Percentiles rank a stretch among this genome's conserved stretches.
phyloP scores from a whole-genome alignment of 305 asterid genomes.

The Solanum chacoense region DNA sequence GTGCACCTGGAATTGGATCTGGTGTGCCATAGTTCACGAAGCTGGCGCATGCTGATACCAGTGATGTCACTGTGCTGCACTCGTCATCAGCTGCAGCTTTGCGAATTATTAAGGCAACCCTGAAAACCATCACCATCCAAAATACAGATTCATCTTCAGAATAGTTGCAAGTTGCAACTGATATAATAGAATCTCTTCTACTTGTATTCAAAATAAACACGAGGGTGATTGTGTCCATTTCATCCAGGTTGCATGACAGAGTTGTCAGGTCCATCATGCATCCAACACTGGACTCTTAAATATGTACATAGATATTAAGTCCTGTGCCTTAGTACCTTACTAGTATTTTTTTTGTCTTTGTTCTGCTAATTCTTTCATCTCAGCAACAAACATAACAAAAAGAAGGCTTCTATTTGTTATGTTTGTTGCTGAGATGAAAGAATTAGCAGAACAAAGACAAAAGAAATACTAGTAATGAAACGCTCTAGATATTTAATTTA shows the following conservation, averaged over 20 bases:
- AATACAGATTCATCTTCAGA: not conserved
- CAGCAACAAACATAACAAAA: not conserved
- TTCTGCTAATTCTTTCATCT: not conserved
- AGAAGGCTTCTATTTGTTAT: not conserved
- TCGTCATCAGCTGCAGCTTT: slow-evolving; percentile 13
- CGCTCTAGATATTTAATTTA: not conserved
- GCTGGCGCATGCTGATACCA: slow-evolving; percentile 64
- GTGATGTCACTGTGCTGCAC: slow-evolving; percentile 51
- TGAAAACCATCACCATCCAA: not conserved
- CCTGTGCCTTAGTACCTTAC: no score
- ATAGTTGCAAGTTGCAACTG: no score
- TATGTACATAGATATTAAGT: not conserved
- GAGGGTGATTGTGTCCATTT: slow-evolving; percentile 16
- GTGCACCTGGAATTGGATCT: slow-evolving; percentile 61
- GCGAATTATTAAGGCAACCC: not conserved
- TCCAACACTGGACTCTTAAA: not conserved
- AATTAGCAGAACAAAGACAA: not conserved
- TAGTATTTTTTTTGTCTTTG: not conserved
- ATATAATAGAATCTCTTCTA: not conserved
- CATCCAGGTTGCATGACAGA: slow-evolving; percentile 22
- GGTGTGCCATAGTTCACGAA: slow-evolving; percentile 53
- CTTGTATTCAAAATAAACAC: not conserved
- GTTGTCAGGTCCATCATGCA: not conserved
- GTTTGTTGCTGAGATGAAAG: not conserved
- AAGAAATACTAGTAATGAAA: not conserved